Base-by-base conservation (phyloP, 1,139 yeast genomes). In the Hemisphaericaspora xylanilytica region DNA sequence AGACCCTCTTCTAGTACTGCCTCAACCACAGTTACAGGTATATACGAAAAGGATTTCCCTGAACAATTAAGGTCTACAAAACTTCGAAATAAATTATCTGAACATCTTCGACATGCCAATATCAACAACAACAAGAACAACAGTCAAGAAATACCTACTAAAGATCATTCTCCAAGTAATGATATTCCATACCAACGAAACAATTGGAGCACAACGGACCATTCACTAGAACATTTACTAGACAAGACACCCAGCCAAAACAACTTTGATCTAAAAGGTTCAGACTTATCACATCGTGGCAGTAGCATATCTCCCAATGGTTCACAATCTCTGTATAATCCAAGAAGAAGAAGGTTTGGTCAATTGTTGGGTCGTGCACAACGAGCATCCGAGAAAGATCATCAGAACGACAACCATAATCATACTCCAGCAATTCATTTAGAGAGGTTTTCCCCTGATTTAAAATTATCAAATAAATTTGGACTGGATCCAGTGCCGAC, bases 361-460 rank as follows among this genome's bases (percentile, higher is more conserved):
- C 61, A 56, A 43, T 43, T 58, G 7, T 48, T 70, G 37, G 76
- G 75, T 0, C 72, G 71, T 3, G 74, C 74, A 1, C 59, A 65
- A 46, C 50, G 73, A 30, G 67, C 67, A 3, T 50, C 61, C 8
- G 52, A 60, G 32, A 20, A 9, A 9, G 26, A 27, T 22, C 14
- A 25, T 24, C 11, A 32, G 32, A 25, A 37, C 29, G 28, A 17
- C 14, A 17, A 17, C n/a, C 11, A 14, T 24, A 30, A 26, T 21
- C 11, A 13, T 12, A 8, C 11, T n/a, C 24, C 32, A 9, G 24
- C 17, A n/a, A 10, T 17, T 17, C 4, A 17, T n/a, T 33, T 45
- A 4, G 49, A 45, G 5, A 27, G 34, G 15, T 45, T 52, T 24
- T 50, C 56, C 11, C 53, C 59, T 6, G 44, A 44, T 16, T 28